Evolutionary conservation across 2,329 filamentous ascomycete genomes (phyloP), one percentile per base, ranked within the genome.

Genomic region (Chrysosporium keratinophilum): DNA sequence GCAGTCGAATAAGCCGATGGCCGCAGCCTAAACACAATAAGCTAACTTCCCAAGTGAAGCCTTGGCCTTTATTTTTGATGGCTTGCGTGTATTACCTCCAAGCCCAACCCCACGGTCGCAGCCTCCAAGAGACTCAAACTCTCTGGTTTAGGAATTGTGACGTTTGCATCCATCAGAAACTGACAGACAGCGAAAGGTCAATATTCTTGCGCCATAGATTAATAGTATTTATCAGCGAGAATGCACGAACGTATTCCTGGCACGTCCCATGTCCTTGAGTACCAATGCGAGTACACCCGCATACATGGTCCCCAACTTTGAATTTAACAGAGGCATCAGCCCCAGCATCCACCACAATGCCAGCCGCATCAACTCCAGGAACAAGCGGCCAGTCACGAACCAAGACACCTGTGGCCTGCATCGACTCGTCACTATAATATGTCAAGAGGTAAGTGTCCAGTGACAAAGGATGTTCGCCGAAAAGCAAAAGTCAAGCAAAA

Each of bases 271-370:
- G 56, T 1, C 63, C 56, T 1, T 61, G 62, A 34, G 61, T 54
- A 7, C 64, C 35, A 1, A 53, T 50, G 60, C 33, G 68, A 69
- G 31, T 66, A 60, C 3, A 63, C 62, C 70, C 71, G 17, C 59
- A 62, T 12, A 73, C 65, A 7, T 63, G 59, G 58, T 72, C 69
- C n/a, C 70, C 69, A 31, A 45, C 19, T 33, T 48, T 52, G 23
- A 53, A 43, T 23, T n/a, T n/a, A n/a, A 11, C 20, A 15, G 34
- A 15, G 33, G 45, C 55, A 33, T 54, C 37, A 12, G 39, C 33
- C 6, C 57, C 57, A n/a, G 54, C 49, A 28, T 37, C 46, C n/a
- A 44, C 54, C 20, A 59, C 56, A 17, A 54, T 42, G 4, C 57
- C 57, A 9, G 55, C 52, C 31, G 49, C 54, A 50, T 62, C 59